Evolutionary conservation across 148 eudicot genomes (phyloP).

Genomic region (Pharnaceum exiguum): DNA sequence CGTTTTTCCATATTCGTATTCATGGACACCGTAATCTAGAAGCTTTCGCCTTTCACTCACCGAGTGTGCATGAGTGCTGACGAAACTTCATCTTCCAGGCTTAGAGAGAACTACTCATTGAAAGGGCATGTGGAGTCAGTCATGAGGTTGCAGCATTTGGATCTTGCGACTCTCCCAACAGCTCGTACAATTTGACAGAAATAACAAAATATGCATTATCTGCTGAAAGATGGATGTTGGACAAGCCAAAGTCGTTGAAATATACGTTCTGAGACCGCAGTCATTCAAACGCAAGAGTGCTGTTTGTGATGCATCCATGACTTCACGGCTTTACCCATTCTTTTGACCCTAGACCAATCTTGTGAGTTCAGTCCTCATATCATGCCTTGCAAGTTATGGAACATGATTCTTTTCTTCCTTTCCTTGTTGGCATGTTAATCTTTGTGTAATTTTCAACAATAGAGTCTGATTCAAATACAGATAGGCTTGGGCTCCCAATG

Average conservation of each 20-base stretch:
- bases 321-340: no score
- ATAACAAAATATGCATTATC: neutral
- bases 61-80: neutral
- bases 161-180: slow-evolving; percentile 26
- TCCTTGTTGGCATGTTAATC: neutral
- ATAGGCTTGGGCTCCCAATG: no score
- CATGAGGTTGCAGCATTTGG: slow-evolving; percentile 51
- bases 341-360: no score
- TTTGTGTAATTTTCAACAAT: no score
- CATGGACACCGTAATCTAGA: no score
- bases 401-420: neutral
- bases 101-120: slow-evolving; percentile 47
- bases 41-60: no score
- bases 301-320: neutral
- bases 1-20: no score
- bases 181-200: slow-evolving; percentile 45
- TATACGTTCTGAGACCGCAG: no score
- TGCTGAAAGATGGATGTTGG: neutral
- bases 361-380: no score
- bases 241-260: no score
- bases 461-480: no score
- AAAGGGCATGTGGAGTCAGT: slow-evolving; percentile 62
- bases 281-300: neutral
- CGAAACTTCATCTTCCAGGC: slow-evolving; percentile 33
- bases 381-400: neutral